phyloP scores from a whole-genome alignment of 305 asterid species.

The Solanum hybrid region DNA sequence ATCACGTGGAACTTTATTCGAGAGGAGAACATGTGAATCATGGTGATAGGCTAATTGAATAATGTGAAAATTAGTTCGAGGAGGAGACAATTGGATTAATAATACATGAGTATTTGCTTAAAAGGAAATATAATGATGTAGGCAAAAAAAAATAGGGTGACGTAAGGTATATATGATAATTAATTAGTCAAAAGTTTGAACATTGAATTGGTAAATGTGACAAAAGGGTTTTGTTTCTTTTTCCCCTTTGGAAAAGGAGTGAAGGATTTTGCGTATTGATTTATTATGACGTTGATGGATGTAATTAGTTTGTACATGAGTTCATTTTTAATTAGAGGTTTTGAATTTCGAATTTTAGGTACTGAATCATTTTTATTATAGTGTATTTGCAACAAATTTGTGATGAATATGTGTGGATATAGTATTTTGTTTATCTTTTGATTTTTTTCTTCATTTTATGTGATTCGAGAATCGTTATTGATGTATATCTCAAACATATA shows the following conservation, averaged over 20 bases:
- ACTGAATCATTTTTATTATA: rapidly evolving
- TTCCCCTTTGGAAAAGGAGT: neutral
- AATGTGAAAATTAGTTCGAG: neutral
- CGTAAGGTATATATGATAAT: neutral
- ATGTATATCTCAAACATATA: neutral
- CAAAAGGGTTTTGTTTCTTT: neutral
- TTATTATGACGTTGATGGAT: neutral
- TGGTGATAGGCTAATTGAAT: neutral
- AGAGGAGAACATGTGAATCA: neutral
- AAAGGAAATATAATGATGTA: neutral
- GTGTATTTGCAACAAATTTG: rapidly evolving
- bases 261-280: neutral
- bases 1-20: neutral
- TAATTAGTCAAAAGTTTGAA: neutral
- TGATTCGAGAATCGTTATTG: neutral
- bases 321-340: neutral
- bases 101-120: neutral
- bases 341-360: neutral
- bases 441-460: neutral
- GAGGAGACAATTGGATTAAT: neutral
- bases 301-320: rapidly evolving
- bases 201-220: neutral
- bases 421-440: neutral
- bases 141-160: neutral
- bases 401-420: neutral